Conservation (phyloP, 1,284 basidiomycete genomes). For the Phlebopus sp. region DNA sequence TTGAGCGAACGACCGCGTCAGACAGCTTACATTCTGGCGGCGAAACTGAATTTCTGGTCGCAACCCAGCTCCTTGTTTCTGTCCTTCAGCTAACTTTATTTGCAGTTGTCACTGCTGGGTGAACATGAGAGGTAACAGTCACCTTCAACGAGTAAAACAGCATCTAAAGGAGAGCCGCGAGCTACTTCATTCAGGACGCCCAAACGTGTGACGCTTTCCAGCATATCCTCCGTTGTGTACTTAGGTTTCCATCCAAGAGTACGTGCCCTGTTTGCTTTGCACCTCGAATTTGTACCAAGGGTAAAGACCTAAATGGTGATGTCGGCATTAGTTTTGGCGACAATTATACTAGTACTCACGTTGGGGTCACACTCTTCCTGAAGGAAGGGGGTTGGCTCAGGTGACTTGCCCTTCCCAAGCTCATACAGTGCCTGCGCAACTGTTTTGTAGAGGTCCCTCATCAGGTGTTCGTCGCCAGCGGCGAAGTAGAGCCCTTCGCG, state of each 20-base stretch:
- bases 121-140: too few species aligned
- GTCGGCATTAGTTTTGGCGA: not conserved
- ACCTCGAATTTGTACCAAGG: slow-evolving; percentile 54
- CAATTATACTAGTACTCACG: slow-evolving; percentile 22
- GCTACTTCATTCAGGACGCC: too few species aligned
- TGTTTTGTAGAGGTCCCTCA: slow-evolving; percentile 29
- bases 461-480: slow-evolving; percentile 44
- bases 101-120: too few species aligned
- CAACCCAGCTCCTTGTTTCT: too few species aligned
- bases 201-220: slow-evolving; percentile 46
- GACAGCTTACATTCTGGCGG: too few species aligned
- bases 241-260: slow-evolving; percentile 57
- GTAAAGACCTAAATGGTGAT: slow-evolving; percentile 32
- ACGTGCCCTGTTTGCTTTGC: slow-evolving; percentile 46
- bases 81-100: too few species aligned
- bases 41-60: too few species aligned
- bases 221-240: slow-evolving; percentile 44
- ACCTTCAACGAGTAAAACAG: too few species aligned
- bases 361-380: slow-evolving; percentile 32
- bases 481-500: slow-evolving; percentile 51
- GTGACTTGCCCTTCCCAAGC: slow-evolving; percentile 27
- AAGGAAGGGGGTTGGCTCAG: slow-evolving; percentile 31
- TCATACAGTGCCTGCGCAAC: slow-evolving; percentile 31
- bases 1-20: too few species aligned
- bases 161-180: too few species aligned